Base-by-base conservation (phyloP, 768 basidiomycete genomes). In the Mycena epipterygia region DNA sequence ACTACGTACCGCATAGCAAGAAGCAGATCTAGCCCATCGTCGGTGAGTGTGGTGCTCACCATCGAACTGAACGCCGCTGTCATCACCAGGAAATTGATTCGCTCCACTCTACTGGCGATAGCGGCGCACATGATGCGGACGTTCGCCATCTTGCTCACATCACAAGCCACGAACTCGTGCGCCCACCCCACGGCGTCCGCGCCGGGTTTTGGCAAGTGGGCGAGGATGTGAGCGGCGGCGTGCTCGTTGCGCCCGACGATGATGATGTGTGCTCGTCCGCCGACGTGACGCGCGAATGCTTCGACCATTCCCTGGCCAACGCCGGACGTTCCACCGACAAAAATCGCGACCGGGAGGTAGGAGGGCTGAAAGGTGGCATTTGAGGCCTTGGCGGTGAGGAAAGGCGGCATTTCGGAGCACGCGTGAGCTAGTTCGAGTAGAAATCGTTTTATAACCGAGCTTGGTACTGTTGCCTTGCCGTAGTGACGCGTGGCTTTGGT, bases 241-340 rank as follows among this genome's bases (percentile, higher is more conserved):
- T 70, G 71, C 53, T 78, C 74, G 74, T 82, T 83, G 41, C 82
- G 78, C 16, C 83, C 83, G 51, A 79, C 72, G 59, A 84, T 71
- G 60, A 84, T 76, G 73, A 84, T 82, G 64, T 83, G 81, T 27
- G 81, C 79, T 67, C 80, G 78, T 17, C 83, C 82, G 33, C 79
- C 72, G 14, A 81, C 77, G 70, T 81, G 74, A 14, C 75, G 73
- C 5, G 82, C 81, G 61, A 84, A 82, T 8, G 78, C 75, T 57
- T 78, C 74, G 0, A 81, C 81, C 61, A 78, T 79, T 17, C 76
- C 82, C 48, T 79, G 76, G n/a, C 84, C 84, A 5, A 75, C 73
- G 23, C 74, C 74, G 0, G 69, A 68, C 27, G 74, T 75, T 2
- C 70, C 74, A 44, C 74, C 73, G 16, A 72, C 59, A 29, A 73